Conservation (phyloP, 75 land plant species). For the Selaginella tamariscina region DNA sequence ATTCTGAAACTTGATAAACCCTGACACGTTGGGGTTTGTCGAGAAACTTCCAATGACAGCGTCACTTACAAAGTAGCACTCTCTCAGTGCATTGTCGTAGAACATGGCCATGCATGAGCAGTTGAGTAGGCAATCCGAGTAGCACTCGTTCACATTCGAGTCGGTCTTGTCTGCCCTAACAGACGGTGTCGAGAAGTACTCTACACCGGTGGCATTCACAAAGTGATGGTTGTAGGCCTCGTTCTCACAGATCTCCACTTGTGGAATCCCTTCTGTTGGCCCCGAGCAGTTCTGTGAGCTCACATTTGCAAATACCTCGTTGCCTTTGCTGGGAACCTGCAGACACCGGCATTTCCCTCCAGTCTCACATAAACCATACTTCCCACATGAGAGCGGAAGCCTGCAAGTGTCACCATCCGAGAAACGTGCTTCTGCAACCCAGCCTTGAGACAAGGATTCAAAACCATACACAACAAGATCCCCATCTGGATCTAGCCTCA, state of each 20-base stretch:
- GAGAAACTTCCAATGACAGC: not conserved
- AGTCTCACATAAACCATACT: not conserved
- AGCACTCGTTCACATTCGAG: not conserved
- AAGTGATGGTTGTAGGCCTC: slow-evolving; percentile 1
- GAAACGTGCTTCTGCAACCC: not conserved
- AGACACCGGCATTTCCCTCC: slow-evolving; percentile 2
- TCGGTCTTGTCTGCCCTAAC: not conserved
- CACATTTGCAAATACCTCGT: not conserved
- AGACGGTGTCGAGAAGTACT: not conserved
- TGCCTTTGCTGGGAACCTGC: not conserved
- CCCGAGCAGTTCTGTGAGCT: not conserved
- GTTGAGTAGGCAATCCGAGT: not conserved
- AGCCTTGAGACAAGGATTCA: not conserved
- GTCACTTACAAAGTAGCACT: not conserved
- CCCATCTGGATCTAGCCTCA: slow-evolving; percentile 1
- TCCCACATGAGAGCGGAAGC: slow-evolving; percentile 1
- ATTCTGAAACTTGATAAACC: not conserved
- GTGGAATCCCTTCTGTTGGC: not conserved
- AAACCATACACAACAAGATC: slow-evolving; percentile 7
- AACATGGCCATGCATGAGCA: slow-evolving; percentile 1
- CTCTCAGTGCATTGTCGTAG: not conserved
- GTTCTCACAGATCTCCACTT: not conserved
- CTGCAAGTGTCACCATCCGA: not conserved
- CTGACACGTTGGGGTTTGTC: not conserved
- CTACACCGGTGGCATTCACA: not conserved